phyloP scores from a whole-genome alignment of 2,329 filamentous ascomycete genomes.

The Fusarium sp. region DNA sequence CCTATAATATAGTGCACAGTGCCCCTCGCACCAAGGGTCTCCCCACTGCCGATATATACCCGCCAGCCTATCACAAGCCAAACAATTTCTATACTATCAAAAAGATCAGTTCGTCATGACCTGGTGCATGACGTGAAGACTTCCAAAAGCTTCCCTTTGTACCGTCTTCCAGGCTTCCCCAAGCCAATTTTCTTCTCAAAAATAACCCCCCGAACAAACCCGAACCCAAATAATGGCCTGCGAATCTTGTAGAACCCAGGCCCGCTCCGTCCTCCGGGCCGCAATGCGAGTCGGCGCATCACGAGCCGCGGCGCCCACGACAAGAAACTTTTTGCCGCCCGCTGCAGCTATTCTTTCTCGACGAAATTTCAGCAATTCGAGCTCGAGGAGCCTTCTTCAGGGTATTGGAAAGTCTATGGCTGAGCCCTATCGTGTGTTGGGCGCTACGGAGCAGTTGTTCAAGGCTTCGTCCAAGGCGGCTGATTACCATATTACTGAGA shows the following conservation, averaged over 20 bases:
- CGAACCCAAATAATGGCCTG: slow-evolving; percentile 56
- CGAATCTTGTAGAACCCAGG: slow-evolving; percentile 61
- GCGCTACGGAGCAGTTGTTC: slow-evolving; percentile 82
- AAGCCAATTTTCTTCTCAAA: not conserved
- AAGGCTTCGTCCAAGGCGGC: slow-evolving; percentile 79
- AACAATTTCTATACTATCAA: slow-evolving; percentile 32
- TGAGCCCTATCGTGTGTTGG: slow-evolving; percentile 79
- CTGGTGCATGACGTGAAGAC: slow-evolving; percentile 49
- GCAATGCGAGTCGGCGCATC: slow-evolving; percentile 49
- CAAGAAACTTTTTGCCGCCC: slow-evolving; percentile 34
- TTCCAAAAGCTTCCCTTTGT: slow-evolving; percentile 14
- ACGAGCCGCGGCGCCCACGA: slow-evolving; percentile 42
- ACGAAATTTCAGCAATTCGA: slow-evolving; percentile 55
- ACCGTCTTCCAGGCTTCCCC: slow-evolving; percentile 10
- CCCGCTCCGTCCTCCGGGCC: slow-evolving; percentile 55
- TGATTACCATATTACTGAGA: slow-evolving; percentile 79
- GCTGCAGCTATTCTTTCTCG: slow-evolving; percentile 25
- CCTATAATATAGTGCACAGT: not conserved
- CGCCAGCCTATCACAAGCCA: slow-evolving; percentile 42
- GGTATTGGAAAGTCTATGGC: slow-evolving; percentile 51
- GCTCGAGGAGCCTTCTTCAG: slow-evolving; percentile 50
- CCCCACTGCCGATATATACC: slow-evolving; percentile 37
- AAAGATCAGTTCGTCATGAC: slow-evolving; percentile 47
- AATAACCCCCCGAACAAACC: not conserved
- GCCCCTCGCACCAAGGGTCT: slow-evolving; percentile 14